Base-by-base conservation (phyloP, 495 filamentous ascomycete species). In the Trichoderma gamsii region DNA sequence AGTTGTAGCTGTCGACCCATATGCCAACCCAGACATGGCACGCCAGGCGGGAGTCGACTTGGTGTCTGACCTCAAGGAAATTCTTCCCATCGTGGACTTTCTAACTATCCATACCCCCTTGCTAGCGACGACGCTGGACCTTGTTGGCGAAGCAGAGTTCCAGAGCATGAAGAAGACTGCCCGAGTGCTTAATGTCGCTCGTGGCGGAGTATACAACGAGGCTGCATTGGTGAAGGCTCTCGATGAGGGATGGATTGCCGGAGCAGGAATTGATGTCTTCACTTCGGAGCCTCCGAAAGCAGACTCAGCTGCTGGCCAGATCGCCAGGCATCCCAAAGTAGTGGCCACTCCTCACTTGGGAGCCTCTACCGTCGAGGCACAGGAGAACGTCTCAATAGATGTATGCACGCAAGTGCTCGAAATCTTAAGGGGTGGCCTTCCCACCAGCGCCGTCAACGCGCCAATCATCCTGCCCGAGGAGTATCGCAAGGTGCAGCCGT, bases 151-250 rank as follows among this genome's bases (percentile, higher is more conserved):
- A 8, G 72, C 75, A 3, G 87, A 93, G 73, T 76, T 93, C n/a
- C 73, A 74, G 38, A 80, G 78, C 61, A 92, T 93, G 89, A 91
- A 89, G 75, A 76, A 74, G 35, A 85, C 84, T 18, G 83, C 87
- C 9, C 79, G 87, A 15, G 85, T 91, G 41, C 75, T 91, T 41
- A 91, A 92, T 68, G 89, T 90, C 2, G 88, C 88, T 4, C 76
- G 90, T 23, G 90, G 90, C n/a, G 89, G 89, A 3, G 89, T 90
- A 61, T 87, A 91, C 69, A 88, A 92, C 70, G 90, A 93, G 76
- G 78, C 74, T 18, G 90, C 90, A 2, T 78, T 93, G 15, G 75
- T 92, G 0, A 83, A 79, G 18, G 89, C 89, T 3, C 72, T 93
- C 1, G 84, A 91, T 27, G 81, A 80, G 6, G 88, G 87, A 3